phyloP scores from a whole-genome alignment of 2,329 filamentous ascomycete genomes.

The Didymella glomerata region DNA sequence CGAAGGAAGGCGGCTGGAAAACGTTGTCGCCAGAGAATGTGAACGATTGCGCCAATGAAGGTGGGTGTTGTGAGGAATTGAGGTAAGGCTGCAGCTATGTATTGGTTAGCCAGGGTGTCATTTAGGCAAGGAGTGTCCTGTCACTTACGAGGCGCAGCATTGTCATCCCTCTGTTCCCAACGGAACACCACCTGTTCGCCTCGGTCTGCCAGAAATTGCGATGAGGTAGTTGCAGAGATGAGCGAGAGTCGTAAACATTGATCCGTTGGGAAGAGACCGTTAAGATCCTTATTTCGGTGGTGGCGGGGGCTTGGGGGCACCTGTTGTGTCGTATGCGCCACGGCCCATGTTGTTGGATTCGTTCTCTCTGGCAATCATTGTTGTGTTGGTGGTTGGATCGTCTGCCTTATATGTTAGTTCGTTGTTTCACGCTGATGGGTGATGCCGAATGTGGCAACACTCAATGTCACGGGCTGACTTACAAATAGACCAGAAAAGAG shows the following conservation, averaged over 20 bases:
- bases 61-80: slow-evolving; percentile 27
- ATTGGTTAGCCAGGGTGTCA: slow-evolving; percentile 41
- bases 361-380: slow-evolving; percentile 54
- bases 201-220: slow-evolving; percentile 16
- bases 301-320: slow-evolving; percentile 57
- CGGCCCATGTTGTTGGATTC: slow-evolving; percentile 58
- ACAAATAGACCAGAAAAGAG: slow-evolving; percentile 31
- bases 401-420: slow-evolving; percentile 47
- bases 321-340: slow-evolving; percentile 60
- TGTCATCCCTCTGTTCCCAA: slow-evolving; percentile 47
- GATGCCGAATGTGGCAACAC: slow-evolving; percentile 22
- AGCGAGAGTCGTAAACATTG: slow-evolving; percentile 13
- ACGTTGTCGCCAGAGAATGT: slow-evolving; percentile 19
- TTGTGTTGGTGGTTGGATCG: slow-evolving; percentile 34
- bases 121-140: slow-evolving; percentile 39
- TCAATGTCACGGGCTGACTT: slow-evolving; percentile 23
- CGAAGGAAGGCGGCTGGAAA: slow-evolving; percentile 32
- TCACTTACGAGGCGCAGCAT: slow-evolving; percentile 46
- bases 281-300: slow-evolving; percentile 49
- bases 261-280: slow-evolving; percentile 7
- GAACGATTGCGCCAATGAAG: slow-evolving; percentile 22
- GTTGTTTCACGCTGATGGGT: slow-evolving; percentile 25
- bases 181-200: slow-evolving; percentile 31
- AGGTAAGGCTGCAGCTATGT: slow-evolving; percentile 38
- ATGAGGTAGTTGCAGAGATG: slow-evolving; percentile 6